These are phyloP conservation scores for Cyclotella baltica DNA, from an alignment of 108 stramenopile species.

Conservation along the genomic window DNA sequence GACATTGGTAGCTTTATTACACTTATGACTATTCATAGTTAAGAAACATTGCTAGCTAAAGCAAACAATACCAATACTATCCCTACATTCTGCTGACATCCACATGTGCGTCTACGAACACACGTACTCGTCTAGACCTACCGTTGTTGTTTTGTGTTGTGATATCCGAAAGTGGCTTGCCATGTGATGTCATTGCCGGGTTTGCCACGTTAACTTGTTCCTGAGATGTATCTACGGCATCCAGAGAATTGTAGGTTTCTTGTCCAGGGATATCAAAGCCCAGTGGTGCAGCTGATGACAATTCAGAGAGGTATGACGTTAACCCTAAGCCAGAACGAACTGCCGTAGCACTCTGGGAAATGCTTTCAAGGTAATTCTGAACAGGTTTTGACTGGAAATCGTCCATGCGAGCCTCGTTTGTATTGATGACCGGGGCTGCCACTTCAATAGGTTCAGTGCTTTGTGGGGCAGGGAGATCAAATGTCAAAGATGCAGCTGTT, in stretches of 20 bases:
- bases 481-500: not conserved
- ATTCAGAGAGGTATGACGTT: conserved; percentile 10
- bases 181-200: not conserved
- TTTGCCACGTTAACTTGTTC: too few species aligned
- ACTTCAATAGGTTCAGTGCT: not conserved
- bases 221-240: not conserved
- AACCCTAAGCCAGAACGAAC: not conserved
- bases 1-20: too few species aligned
- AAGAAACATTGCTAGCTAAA: too few species aligned
- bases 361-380: conserved; percentile 15
- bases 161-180: not conserved
- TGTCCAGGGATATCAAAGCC: not conserved
- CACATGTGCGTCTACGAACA: not conserved
- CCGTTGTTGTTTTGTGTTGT: not conserved
- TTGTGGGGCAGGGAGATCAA: not conserved
- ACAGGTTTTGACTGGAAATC: not conserved
- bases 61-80: too few species aligned
- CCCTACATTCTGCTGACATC: not conserved
- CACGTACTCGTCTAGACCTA: not conserved
- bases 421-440: not conserved
- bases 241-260: not conserved
- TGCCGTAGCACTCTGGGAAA: not conserved
- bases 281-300: not conserved
- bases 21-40: too few species aligned
- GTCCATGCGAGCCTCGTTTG: not conserved